phyloP scores from a whole-genome alignment of 1,139 yeast species.

The Tardiomyces digboiensis region DNA sequence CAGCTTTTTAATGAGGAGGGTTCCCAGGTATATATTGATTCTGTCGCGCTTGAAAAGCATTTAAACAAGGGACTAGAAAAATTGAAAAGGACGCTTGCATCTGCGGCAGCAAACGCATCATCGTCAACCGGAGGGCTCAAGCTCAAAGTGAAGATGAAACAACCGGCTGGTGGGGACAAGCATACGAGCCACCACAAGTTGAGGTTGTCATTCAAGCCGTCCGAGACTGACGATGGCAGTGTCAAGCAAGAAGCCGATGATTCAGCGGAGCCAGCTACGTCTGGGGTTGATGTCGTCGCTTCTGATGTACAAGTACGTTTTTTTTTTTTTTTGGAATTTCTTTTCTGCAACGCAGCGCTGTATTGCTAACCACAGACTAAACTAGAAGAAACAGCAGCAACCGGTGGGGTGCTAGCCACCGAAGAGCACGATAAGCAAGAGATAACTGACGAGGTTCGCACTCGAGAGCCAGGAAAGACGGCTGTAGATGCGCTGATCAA shows the following conservation, averaged over 20 bases:
- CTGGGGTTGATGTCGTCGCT: not conserved
- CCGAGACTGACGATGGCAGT: not conserved
- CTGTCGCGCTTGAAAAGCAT: slow-evolving; percentile 49
- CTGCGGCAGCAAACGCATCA: too few relatives aligned
- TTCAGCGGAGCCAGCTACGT: not conserved
- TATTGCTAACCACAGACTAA: too few relatives aligned
- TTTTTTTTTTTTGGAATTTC: too few relatives aligned
- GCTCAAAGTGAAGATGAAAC: not conserved
- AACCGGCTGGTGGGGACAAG: not conserved
- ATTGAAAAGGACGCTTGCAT: not conserved
- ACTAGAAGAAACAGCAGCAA: not conserved
- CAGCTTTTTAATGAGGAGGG: slow-evolving; percentile 55
- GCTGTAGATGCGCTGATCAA: slow-evolving; percentile 14
- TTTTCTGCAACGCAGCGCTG: too few relatives aligned
- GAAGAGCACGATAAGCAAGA: not conserved
- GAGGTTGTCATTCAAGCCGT: not conserved
- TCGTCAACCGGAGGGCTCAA: not conserved
- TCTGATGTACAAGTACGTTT: too few relatives aligned
- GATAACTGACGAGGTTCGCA: slow-evolving; percentile 1
- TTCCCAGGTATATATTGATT: slow-evolving; percentile 49
- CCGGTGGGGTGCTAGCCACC: not conserved
- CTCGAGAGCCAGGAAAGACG: slow-evolving; percentile 16
- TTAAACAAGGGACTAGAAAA: slow-evolving; percentile 53
- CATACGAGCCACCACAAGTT: not conserved
- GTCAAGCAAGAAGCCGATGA: not conserved